A percentile compares a stretch with the other conserved stretches of the same genome.
Evolutionary conservation across 192 early-diverging fungal genomes (phyloP).

Genomic region (Mortierella antarctica): DNA sequence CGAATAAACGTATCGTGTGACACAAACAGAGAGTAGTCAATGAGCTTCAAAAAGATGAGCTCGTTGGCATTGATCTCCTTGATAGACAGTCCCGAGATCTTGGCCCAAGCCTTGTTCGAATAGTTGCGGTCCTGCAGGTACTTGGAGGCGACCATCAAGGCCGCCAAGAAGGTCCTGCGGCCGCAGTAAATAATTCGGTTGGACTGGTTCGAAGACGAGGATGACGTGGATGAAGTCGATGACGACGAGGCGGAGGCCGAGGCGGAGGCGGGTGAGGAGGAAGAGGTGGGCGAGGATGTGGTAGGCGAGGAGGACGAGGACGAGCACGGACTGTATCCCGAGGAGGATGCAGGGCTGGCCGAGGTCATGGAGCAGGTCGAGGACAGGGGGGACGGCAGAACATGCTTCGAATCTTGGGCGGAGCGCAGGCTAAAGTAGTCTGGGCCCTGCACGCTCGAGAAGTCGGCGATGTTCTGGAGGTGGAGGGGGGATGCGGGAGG

Average conservation of each 20-base stretch:
- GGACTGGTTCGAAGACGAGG: slow-evolving; percentile 23
- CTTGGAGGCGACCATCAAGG: slow-evolving; percentile 89
- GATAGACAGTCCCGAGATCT: slow-evolving; percentile 83
- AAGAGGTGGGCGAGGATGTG: slow-evolving; percentile 24
- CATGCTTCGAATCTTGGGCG: slow-evolving; percentile 3
- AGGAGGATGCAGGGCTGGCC: slow-evolving; percentile 25
- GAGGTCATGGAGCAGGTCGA: slow-evolving; percentile 40
- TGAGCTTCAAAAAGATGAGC: slow-evolving; percentile 76
- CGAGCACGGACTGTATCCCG: slow-evolving; percentile 31
- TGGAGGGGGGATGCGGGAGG: slow-evolving; percentile 45
- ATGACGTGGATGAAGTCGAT: slow-evolving; percentile 12
- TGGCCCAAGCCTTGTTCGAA: slow-evolving; percentile 88
- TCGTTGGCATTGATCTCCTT: slow-evolving; percentile 86
- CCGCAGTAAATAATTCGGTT: slow-evolving; percentile 68
- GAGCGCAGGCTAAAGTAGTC: slow-evolving; percentile 39
- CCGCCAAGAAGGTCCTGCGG: slow-evolving; percentile 85
- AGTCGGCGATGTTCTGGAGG: slow-evolving; percentile 15
- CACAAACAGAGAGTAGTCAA: slow-evolving; percentile 85
- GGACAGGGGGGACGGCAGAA: slow-evolving; percentile 35
- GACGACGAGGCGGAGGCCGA: slow-evolving; percentile 3
- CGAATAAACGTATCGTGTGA: slow-evolving; percentile 61
- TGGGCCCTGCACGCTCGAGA: slow-evolving; percentile 17
- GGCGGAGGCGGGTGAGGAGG: slow-evolving; percentile 35
- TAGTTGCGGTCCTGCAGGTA: slow-evolving; percentile 89
- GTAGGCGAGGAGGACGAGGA: slow-evolving; percentile 19